Evolutionary conservation across 179 eudicot genomes (phyloP).

Genomic region (Pouteria campechiana): DNA sequence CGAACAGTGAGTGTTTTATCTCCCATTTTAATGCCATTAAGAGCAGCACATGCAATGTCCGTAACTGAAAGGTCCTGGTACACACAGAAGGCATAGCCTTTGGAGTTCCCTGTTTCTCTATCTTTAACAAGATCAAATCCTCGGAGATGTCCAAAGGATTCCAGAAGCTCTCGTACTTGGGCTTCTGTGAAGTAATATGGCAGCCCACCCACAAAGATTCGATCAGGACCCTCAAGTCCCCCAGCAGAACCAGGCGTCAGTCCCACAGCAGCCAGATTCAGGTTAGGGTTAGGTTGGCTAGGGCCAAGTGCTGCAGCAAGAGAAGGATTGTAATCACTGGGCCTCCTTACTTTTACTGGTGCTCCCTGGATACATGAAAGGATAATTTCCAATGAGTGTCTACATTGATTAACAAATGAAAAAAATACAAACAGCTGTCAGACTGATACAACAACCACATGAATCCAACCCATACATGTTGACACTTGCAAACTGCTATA

Average conservation of each 20-base stretch:
- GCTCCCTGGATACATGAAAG: constrained; percentile 49
- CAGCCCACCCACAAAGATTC: constrained; percentile 79
- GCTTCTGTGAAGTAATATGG: constrained; percentile 75
- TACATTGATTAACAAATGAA: no score
- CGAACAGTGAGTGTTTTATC: constrained; percentile 84
- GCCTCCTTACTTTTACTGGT: constrained; percentile 72
- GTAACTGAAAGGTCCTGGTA: constrained; percentile 74
- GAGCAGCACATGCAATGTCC: constrained; percentile 80
- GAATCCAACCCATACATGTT: no score
- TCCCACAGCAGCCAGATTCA: constrained; percentile 75
- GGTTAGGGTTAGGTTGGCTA: constrained; percentile 67
- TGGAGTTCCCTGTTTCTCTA: constrained; percentile 81
- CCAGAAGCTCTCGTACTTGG: constrained; percentile 68
- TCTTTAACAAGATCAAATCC: constrained; percentile 88
- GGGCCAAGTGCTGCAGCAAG: constrained; percentile 86
- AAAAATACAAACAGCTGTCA: constrained; percentile 10
- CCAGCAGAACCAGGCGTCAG: constrained; percentile 70
- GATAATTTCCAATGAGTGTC: no score
- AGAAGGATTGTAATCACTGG: constrained; percentile 84
- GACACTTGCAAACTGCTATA: no score
- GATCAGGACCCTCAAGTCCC: constrained; percentile 73
- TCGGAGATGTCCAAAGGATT: constrained; percentile 71
- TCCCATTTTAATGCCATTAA: constrained; percentile 88
- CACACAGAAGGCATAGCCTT: constrained; percentile 81
- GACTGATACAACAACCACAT: no score